phyloP scores from a whole-genome alignment of 768 basidiomycete species.

The Galerina marginata region DNA sequence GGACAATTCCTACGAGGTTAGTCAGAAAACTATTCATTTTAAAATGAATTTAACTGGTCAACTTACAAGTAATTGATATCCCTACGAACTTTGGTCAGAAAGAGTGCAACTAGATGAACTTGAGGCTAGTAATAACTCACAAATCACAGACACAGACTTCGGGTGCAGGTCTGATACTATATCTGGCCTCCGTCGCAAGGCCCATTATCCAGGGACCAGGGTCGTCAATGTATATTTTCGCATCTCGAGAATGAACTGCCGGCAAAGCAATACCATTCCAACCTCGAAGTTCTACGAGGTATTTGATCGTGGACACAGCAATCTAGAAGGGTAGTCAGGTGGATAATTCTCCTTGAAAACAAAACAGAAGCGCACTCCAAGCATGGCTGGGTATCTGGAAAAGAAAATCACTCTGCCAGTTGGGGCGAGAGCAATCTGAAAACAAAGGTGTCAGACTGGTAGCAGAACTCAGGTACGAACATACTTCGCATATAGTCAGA shows the following conservation, averaged over 20 bases:
- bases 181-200: conserved; percentile 82
- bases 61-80: conserved; percentile 82
- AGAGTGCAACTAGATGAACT: background rate
- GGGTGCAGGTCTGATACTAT: conserved; percentile 71
- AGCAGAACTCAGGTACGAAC: background rate
- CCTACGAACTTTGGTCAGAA: conserved; percentile 40
- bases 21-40: conserved; percentile 10
- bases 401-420: conserved; percentile 88
- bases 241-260: conserved; percentile 86
- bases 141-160: conserved; percentile 91
- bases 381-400: conserved; percentile 89
- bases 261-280: conserved; percentile 90
- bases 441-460: conserved; percentile 28
- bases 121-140: conserved; percentile 46
- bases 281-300: conserved; percentile 89
- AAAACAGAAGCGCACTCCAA: conserved; percentile 59
- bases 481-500: conserved; percentile 87
- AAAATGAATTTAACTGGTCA: background rate
- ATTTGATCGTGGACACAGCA: conserved; percentile 89
- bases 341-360: background rate
- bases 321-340: conserved; percentile 48
- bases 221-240: conserved; percentile 93
- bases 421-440: conserved; percentile 82
- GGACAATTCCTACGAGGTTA: conserved; percentile 64
- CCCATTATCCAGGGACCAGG: conserved; percentile 98